Evolutionary conservation across 495 filamentous ascomycete species (phyloP).

Genomic region (Glarea lozoyensis): DNA sequence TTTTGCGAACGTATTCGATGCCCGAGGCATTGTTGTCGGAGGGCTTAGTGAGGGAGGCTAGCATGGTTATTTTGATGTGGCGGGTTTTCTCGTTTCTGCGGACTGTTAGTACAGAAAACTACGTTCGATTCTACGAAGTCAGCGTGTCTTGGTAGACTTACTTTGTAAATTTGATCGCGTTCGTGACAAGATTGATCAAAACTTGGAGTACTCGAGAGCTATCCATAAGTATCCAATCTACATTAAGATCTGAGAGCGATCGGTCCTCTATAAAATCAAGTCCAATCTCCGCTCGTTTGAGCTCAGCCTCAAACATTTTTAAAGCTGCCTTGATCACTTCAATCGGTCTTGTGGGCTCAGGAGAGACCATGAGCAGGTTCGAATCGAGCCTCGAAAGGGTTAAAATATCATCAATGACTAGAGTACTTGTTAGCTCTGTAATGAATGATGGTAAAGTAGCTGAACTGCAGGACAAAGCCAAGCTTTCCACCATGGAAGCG

Average conservation of each 20-base stretch:
- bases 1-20: too few relatives aligned
- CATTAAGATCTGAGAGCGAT: constrained; percentile 40
- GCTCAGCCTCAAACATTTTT: constrained; percentile 73
- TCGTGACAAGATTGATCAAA: constrained; percentile 60
- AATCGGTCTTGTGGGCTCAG: constrained; percentile 54
- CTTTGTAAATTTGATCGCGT: constrained; percentile 72
- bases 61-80: too few relatives aligned
- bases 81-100: too few relatives aligned
- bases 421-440: too few relatives aligned
- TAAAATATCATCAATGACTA: constrained; percentile 73
- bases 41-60: too few relatives aligned
- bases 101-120: too few relatives aligned
- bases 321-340: constrained; percentile 64
- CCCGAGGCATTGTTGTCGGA: too few relatives aligned
- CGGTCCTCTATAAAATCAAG: constrained; percentile 51
- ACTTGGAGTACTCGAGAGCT: constrained; percentile 65
- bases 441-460: too few relatives aligned
- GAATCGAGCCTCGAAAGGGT: constrained; percentile 74
- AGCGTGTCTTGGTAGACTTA: constrained; percentile 23
- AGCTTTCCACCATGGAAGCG: too few relatives aligned
- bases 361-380: constrained; percentile 58
- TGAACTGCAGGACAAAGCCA: too few relatives aligned
- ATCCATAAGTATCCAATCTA: constrained; percentile 63
- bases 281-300: constrained; percentile 57
- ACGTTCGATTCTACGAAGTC: constrained; percentile 53